Percentiles rank a stretch among this genome's conserved stretches.
phyloP scores from a whole-genome alignment of 1,284 basidiomycete genomes.

The Violaceomyces palustris region DNA sequence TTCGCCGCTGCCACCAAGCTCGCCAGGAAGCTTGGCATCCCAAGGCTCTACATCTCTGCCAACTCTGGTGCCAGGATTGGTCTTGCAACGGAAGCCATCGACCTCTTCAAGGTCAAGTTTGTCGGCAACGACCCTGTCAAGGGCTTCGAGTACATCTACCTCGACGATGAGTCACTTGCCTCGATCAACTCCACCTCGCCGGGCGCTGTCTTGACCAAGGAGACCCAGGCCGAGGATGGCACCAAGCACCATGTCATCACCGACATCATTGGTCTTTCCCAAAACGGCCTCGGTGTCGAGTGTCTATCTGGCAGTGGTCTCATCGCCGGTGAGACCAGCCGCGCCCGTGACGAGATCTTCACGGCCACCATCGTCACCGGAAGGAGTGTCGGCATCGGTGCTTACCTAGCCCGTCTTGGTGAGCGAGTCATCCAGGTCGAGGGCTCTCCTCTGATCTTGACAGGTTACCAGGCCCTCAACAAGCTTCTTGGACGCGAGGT shows the following conservation, averaged over 20 bases:
- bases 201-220: slow-evolving; percentile 72
- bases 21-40: slow-evolving; percentile 78
- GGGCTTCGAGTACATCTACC: slow-evolving; percentile 93
- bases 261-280: slow-evolving; percentile 82
- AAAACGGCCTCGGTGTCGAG: slow-evolving; percentile 97
- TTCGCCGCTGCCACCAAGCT: slow-evolving; percentile 93
- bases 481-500: slow-evolving; percentile 98
- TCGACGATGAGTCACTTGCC: slow-evolving; percentile 60
- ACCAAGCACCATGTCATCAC: slow-evolving; percentile 88
- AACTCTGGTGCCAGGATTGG: slow-evolving; percentile 98
- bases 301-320: slow-evolving; percentile 92
- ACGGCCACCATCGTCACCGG: slow-evolving; percentile 98
- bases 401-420: slow-evolving; percentile 95
- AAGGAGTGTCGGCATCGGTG: slow-evolving; percentile 97
- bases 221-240: slow-evolving; percentile 73
- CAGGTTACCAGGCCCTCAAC: slow-evolving; percentile 93
- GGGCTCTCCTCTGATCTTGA: slow-evolving; percentile 97
- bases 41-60: slow-evolving; percentile 93
- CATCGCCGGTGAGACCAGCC: slow-evolving; percentile 96
- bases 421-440: slow-evolving; percentile 98
- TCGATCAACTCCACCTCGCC: slow-evolving; percentile 57
- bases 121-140: slow-evolving; percentile 80
- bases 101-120: slow-evolving; percentile 89
- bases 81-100: slow-evolving; percentile 84
- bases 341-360: slow-evolving; percentile 98